These are phyloP conservation scores for Myxozyma neotropica DNA, from an alignment of 805 yeast species.

Conservation along the genomic window DNA sequence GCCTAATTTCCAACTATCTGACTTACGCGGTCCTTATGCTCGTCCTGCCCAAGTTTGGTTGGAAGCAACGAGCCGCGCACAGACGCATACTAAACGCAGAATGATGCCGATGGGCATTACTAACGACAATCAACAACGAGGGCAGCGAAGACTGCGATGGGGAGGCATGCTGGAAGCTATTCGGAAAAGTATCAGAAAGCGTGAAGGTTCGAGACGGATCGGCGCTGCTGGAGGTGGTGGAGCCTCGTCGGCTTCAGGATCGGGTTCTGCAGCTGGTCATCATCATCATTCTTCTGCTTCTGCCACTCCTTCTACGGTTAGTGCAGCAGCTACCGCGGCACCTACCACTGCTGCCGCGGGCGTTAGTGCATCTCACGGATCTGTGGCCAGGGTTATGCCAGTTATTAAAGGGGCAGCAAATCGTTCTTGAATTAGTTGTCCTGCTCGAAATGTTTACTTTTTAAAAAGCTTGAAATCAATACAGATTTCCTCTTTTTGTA, in stretches of 20 bases:
- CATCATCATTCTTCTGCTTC: neutral
- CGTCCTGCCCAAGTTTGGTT: conserved; percentile 86
- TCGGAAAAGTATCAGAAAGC: conserved; percentile 82
- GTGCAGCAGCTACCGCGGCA: neutral
- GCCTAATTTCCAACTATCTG: conserved; percentile 82
- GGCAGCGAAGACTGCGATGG: conserved; percentile 90
- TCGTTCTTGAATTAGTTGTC: too few relatives aligned
- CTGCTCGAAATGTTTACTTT: too few relatives aligned
- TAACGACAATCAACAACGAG: conserved; percentile 80
- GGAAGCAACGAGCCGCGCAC: conserved; percentile 86
- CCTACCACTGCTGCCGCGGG: neutral
- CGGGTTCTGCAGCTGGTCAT: neutral
- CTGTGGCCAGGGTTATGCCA: too few relatives aligned
- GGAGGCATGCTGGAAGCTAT: conserved; percentile 97
- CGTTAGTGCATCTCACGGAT: neutral
- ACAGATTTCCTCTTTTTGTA: neutral
- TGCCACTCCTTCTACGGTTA: neutral
- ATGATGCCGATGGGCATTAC: conserved; percentile 94
- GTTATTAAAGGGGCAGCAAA: neutral
- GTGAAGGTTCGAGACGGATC: conserved; percentile 53
- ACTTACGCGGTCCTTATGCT: conserved; percentile 79
- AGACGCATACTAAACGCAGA: conserved; percentile 82
- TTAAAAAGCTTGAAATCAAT: neutral
- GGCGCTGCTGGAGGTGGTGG: conserved; percentile 7
- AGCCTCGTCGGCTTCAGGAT: conserved; percentile 1